These are phyloP conservation scores for Anisogramma anomala DNA, from an alignment of 2,329 filamentous ascomycete genomes.

Conservation along the genomic window DNA sequence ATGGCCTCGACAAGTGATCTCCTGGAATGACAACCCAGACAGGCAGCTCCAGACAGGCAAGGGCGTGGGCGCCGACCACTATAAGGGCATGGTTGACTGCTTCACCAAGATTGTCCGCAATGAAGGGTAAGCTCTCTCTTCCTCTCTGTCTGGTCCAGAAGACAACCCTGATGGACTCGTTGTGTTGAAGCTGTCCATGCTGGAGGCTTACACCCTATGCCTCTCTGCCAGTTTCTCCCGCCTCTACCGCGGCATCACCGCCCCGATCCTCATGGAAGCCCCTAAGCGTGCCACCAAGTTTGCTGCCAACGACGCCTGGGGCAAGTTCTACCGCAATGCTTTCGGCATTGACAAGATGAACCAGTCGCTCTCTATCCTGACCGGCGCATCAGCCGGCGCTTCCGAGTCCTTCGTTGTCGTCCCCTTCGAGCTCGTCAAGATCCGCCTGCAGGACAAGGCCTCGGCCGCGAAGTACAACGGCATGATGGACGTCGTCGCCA, in stretches of 20 bases:
- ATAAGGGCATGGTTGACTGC: slow-evolving; percentile 97
- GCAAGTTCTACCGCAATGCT: slow-evolving; percentile 76
- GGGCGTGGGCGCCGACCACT: slow-evolving; percentile 63
- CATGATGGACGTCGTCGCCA: slow-evolving; percentile 66
- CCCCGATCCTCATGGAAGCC: slow-evolving; percentile 88
- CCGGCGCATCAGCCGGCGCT: slow-evolving; percentile 85
- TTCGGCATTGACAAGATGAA: slow-evolving; percentile 84
- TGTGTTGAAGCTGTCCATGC: too few relatives aligned
- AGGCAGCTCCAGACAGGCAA: slow-evolving; percentile 79
- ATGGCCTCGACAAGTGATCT: slow-evolving; percentile 1
- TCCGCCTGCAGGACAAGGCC: slow-evolving; percentile 89
- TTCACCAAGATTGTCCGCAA: slow-evolving; percentile 94
- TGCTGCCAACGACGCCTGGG: slow-evolving; percentile 97
- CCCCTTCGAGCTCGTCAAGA: slow-evolving; percentile 97
- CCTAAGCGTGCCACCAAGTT: slow-evolving; percentile 94
- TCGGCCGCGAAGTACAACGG: slow-evolving; percentile 80
- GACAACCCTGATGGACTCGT: too few relatives aligned
- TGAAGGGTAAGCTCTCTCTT: slow-evolving; percentile 64
- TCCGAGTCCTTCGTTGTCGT: slow-evolving; percentile 96
- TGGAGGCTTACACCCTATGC: neutral
- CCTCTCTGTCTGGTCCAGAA: too few relatives aligned
- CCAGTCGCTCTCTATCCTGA: slow-evolving; percentile 82
- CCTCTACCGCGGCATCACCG: slow-evolving; percentile 88
- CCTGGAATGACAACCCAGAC: slow-evolving; percentile 9
- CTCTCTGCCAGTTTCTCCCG: slow-evolving; percentile 55